Conservation (phyloP, 2,329 filamentous ascomycete species). For the Colletotrichum theobromicola region DNA sequence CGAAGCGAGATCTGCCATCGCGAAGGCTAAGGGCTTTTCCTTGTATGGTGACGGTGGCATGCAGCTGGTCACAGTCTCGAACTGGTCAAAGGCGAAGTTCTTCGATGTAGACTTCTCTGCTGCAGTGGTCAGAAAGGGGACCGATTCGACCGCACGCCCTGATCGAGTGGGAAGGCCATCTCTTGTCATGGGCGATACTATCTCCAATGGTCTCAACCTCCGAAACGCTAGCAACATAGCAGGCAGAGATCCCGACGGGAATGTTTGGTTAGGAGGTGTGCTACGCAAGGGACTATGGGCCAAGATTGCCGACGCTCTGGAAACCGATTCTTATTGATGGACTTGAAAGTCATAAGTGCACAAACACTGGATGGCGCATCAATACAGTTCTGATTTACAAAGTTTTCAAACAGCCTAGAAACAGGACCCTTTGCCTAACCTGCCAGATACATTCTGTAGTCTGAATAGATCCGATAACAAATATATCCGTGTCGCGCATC, state of each 20-base stretch:
- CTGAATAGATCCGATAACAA: too few relatives aligned
- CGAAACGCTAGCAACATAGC: slow-evolving; percentile 4
- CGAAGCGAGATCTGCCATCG: slow-evolving; percentile 19
- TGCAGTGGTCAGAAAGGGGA: slow-evolving; percentile 23
- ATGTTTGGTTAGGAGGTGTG: background rate
- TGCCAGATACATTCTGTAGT: too few relatives aligned
- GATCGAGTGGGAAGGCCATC: background rate
- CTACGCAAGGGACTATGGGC: background rate
- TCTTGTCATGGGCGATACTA: background rate
- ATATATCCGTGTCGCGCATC: too few relatives aligned
- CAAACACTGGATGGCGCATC: too few relatives aligned
- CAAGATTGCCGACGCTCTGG: background rate
- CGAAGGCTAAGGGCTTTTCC: background rate
- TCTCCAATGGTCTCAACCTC: background rate
- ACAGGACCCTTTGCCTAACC: too few relatives aligned
- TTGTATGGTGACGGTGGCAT: slow-evolving; percentile 33
- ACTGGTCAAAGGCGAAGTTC: slow-evolving; percentile 41
- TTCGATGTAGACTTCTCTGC: slow-evolving; percentile 39
- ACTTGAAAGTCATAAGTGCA: background rate
- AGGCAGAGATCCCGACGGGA: background rate
- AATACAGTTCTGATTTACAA: background rate
- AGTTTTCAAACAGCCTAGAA: background rate
- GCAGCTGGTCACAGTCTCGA: slow-evolving; percentile 37
- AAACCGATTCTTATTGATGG: background rate
- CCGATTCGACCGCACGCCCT: background rate